Evolutionary conservation across 106 monocot species (phyloP), one percentile per base, ranked within the genome.

Genomic region (Posidonia australis): DNA sequence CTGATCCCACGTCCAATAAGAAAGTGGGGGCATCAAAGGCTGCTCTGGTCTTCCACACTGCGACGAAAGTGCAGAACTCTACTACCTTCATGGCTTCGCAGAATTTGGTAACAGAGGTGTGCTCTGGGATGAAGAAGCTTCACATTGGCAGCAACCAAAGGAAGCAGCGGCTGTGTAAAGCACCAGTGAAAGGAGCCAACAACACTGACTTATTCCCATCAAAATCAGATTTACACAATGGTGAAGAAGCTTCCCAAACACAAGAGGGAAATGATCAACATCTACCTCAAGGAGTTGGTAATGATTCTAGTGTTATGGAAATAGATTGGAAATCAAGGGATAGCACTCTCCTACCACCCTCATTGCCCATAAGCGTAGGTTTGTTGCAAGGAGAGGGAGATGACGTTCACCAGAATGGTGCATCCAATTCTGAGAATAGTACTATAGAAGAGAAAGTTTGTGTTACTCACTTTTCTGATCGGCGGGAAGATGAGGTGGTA

Each of bases 111-210:
- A 61, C 67, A 29, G 83, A 90, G 19, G 47, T 70, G 62, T 81
- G 78, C 44, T 23, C 67, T 31, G 74, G 76, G 46, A 53, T 67
- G 69, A 81, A 69, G 70, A 79, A 76, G 66, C 66, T 84, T n/a
- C 81, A 70, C 6, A 51, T 79, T 24, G 65, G 60, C 19, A 45
- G 62, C 60, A 52, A 36, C 13, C 66, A 9, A 31, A 80, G 67
- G 74, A 68, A 60, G 0, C 54, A 70, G 47, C 59, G 64, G 25
- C 41, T 72, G 12, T 41, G 56, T 29, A 66, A 56, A 46, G 7
- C 7, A 36, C 27, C 66, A 3, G 17, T 16, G 52, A 66, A 53
- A 64, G 24, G 42, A 13, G 43, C 14, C 49, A 49, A 49, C 17
- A 14, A 14, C 17, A 7, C 17, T 49, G n/a, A 9, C 13, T 49